Conservation (phyloP, 2,329 filamentous ascomycete genomes). For the Ophiosphaerella korrae region DNA sequence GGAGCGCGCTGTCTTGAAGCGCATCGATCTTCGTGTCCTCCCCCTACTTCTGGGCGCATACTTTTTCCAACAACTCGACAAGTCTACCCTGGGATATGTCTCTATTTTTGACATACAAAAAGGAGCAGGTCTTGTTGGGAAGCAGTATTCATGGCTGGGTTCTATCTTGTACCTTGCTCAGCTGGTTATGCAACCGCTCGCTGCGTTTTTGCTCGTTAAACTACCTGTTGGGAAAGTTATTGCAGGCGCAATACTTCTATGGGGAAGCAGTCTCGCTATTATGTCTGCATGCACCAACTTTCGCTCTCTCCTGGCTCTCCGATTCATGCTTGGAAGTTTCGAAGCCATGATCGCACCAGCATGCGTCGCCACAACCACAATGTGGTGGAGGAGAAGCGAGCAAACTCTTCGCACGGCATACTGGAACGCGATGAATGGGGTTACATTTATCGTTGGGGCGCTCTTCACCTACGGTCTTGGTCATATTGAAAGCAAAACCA, state of each 20-base stretch:
- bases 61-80: conserved; percentile 64
- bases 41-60: conserved; percentile 64
- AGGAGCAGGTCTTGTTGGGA: conserved; percentile 55
- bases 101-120: conserved; percentile 57
- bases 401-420: conserved; percentile 61
- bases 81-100: conserved; percentile 50
- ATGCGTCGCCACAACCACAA: conserved; percentile 63
- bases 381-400: conserved; percentile 65
- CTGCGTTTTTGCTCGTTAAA: conserved; percentile 61
- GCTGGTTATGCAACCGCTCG: conserved; percentile 57
- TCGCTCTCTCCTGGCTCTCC: conserved; percentile 40
- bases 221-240: conserved; percentile 65
- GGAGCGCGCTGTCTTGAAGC: conserved; percentile 56
- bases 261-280: conserved; percentile 60
- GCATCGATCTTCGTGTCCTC: conserved; percentile 57
- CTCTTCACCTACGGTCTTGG: conserved; percentile 64
- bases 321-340: conserved; percentile 52
- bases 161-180: conserved; percentile 65
- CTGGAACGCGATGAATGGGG: conserved; percentile 67
- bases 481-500: conserved; percentile 54
- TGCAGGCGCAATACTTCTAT: conserved; percentile 55
- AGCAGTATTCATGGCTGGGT: conserved; percentile 64
- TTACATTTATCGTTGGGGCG: conserved; percentile 62
- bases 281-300: conserved; percentile 58
- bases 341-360: conserved; percentile 50